A percentile compares a stretch with the other conserved stretches of the same genome.
Evolutionary conservation across 495 filamentous ascomycete genomes (phyloP).

Genomic region (Terfezia boudieri): DNA sequence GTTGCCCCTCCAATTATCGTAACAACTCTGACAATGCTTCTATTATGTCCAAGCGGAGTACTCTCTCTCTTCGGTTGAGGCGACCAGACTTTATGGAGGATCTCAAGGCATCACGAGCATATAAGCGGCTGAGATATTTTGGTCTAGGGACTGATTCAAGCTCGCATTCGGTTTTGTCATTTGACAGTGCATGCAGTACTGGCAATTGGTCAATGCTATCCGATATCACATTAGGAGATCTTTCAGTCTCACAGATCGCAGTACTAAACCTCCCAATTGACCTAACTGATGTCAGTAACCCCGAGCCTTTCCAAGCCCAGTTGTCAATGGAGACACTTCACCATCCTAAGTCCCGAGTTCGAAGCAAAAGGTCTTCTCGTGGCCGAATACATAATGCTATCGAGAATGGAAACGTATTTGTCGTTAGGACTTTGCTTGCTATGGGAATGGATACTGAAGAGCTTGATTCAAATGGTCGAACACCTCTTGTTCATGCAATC

Average conservation of each 20-base stretch:
- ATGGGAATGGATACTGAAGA: neutral
- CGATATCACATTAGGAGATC: neutral
- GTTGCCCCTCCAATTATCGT: no score
- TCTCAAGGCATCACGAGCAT: neutral
- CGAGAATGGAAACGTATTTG: no score
- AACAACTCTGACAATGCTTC: no score
- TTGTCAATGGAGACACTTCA: no score
- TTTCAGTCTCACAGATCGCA: neutral
- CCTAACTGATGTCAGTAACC: no score
- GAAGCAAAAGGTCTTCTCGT: no score
- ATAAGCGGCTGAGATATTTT: neutral
- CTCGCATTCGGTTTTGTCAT: neutral
- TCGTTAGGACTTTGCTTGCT: no score
- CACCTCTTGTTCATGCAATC: neutral
- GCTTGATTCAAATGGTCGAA: neutral
- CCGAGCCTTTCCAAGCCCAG: no score
- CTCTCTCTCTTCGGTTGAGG: neutral
- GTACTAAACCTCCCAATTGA: no score
- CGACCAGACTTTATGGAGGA: neutral
- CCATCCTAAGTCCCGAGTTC: no score
- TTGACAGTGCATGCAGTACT: neutral
- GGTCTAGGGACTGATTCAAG: neutral
- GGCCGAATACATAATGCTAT: no score
- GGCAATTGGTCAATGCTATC: neutral
- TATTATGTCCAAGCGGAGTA: neutral